Evolutionary conservation across 768 basidiomycete species (phyloP), one percentile per base, ranked within the genome.

Genomic region (Baorangia bicolor): DNA sequence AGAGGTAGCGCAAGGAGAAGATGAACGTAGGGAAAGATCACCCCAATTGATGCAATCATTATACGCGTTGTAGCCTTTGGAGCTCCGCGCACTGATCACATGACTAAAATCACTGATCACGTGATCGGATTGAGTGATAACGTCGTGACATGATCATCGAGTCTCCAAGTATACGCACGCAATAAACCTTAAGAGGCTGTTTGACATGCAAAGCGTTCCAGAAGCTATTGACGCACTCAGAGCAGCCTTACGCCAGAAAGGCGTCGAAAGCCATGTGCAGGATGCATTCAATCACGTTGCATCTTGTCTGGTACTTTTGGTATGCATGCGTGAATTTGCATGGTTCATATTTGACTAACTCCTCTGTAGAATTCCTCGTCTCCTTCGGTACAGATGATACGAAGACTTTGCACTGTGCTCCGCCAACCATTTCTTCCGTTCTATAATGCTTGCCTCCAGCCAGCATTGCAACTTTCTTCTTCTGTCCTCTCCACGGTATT

Each of bases 341-440:
- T 44, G 39, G 33, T 40, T 14, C 18, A 34, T 10, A 18, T 48
- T n/a, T 49, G n/a, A 51, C 30, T n/a, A 14, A 49, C 12, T 30
- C n/a, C 18, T 49, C 38, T 43, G 16, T 45, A 82, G 80, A 74
- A 78, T 48, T 69, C 74, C 1, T 71, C 76, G 2, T 55, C 71
- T 3, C 63, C 75, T 14, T 77, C 79, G 14, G 40, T 66, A n/a
- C 60, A 72, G 51, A 70, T 71, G 23, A 64, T 75, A n/a, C 64
- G 62, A 25, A 77, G 73, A 51, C 66, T 85, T 43, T 60, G 70
- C 6, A 61, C 66, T 5, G 67, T 77, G 48, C 71, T 85, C 41
- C 76, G 81, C 50, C 63, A 69, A 38, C 72, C 74, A 23, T 62
- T 84, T 37, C 57, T 75, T 39, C 74, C 75, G n/a, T 61, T 84